Evolutionary conservation across 495 filamentous ascomycete genomes (phyloP).

Genomic region (Peziza echinospora): DNA sequence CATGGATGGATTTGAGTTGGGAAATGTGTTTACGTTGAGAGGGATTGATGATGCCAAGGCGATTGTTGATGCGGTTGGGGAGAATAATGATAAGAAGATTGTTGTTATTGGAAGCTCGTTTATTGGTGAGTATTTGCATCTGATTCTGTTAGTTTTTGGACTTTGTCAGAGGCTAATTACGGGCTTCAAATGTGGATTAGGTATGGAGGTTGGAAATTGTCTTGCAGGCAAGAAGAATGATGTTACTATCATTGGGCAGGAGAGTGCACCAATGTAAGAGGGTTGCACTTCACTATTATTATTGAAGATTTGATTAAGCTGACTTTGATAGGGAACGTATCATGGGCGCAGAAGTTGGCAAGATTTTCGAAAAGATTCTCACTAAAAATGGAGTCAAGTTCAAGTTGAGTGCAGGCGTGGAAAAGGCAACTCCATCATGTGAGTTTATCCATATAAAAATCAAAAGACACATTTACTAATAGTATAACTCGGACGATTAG

Average conservation of each 20-base stretch:
- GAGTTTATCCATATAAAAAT: no score
- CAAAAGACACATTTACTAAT: no score
- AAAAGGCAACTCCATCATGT: conserved; percentile 49
- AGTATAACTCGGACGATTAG: no score
- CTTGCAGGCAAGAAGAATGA: conserved; percentile 48
- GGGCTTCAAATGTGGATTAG: conserved; percentile 17
- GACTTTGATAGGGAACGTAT: conserved; percentile 38
- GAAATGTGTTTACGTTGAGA: conserved; percentile 69
- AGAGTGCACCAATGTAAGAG: conserved; percentile 42
- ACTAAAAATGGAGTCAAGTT: conserved; percentile 80
- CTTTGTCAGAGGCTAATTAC: background rate
- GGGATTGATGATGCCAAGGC: conserved; percentile 47
- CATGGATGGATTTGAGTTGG: conserved; percentile 59
- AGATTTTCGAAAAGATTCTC: conserved; percentile 50
- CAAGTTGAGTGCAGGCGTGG: conserved; percentile 54
- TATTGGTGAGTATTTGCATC: conserved; percentile 28
- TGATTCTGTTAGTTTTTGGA: background rate
- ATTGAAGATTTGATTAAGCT: background rate
- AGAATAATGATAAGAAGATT: conserved; percentile 64
- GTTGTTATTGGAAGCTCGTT: conserved; percentile 82
- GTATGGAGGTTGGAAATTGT: conserved; percentile 82
- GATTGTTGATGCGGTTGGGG: conserved; percentile 58
- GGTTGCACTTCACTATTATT: background rate
- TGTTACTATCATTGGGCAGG: conserved; percentile 87
- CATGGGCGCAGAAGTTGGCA: conserved; percentile 62